These are phyloP conservation scores for Rhodomyrtus tomentosa DNA, from an alignment of 345 rosid genomes.

Conservation along the genomic window DNA sequence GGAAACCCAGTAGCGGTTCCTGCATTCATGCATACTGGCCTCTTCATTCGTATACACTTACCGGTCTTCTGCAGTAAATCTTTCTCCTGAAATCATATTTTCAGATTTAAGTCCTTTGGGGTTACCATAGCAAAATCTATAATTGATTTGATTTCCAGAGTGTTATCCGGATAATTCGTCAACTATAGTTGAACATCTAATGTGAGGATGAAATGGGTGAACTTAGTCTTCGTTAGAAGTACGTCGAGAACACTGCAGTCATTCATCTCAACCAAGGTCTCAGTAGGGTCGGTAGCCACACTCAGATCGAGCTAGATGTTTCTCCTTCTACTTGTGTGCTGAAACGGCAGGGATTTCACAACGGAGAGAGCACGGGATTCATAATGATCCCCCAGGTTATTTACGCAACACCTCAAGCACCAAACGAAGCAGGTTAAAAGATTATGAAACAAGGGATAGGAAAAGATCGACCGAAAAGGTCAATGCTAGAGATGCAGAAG, in stretches of 20 bases:
- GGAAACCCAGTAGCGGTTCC: background rate
- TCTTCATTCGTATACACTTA: background rate
- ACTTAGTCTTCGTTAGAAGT: background rate
- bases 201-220: background rate
- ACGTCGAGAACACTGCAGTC: background rate
- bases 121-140: background rate
- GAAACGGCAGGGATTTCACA: background rate
- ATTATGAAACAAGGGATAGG: background rate
- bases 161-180: background rate
- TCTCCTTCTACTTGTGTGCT: background rate
- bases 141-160: background rate
- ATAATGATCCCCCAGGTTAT: background rate
- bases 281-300: background rate
- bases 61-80: background rate
- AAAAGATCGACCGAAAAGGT: background rate
- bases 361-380: background rate
- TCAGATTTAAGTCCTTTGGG: background rate
- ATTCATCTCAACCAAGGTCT: background rate
- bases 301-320: background rate
- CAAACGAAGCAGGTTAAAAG: background rate
- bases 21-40: background rate
- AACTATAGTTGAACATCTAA: background rate
- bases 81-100: background rate
- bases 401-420: background rate
- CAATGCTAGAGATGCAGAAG: background rate